A percentile compares a stretch with the other conserved stretches of the same genome.
Conservation (phyloP, 2,329 filamentous ascomycete species). For the Fusarium robinianum region DNA sequence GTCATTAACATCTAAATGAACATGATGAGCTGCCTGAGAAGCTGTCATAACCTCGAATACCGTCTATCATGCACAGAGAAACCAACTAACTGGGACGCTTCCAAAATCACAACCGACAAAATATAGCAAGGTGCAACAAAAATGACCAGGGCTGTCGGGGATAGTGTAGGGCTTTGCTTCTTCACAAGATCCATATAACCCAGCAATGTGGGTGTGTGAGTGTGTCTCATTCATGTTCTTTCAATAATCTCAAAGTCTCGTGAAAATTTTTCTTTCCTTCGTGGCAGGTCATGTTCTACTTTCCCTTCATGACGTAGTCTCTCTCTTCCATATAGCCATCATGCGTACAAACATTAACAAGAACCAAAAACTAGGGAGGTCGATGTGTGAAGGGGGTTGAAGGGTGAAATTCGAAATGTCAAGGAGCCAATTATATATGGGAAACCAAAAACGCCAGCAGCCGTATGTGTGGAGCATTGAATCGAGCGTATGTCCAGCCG, state of each 20-base stretch:
- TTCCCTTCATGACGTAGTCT: conserved; percentile 31
- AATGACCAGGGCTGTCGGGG: too few species aligned
- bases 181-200: too few species aligned
- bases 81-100: neutral
- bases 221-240: conserved; percentile 28
- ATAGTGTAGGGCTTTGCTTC: conserved; percentile 19
- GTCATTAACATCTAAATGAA: conserved; percentile 20
- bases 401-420: conserved; percentile 9
- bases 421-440: conserved; percentile 27
- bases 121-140: neutral
- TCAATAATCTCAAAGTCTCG: conserved; percentile 31
- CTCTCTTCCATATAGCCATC: conserved; percentile 22
- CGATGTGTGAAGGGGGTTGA: neutral
- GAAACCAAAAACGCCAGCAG: conserved; percentile 33
- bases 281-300: conserved; percentile 27
- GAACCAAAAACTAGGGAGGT: conserved; percentile 6
- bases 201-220: too few species aligned
- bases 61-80: conserved; percentile 14
- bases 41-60: conserved; percentile 1
- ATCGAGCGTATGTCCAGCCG: conserved; percentile 29
- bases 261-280: conserved; percentile 28
- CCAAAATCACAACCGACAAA: neutral
- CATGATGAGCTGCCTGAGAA: conserved; percentile 18
- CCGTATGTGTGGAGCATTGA: conserved; percentile 26
- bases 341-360: conserved; percentile 19